Evolutionary conservation across 164 flowering plant genomes (phyloP), one percentile per base, ranked within the genome.

Genomic region (Warburgia ugandensis): DNA sequence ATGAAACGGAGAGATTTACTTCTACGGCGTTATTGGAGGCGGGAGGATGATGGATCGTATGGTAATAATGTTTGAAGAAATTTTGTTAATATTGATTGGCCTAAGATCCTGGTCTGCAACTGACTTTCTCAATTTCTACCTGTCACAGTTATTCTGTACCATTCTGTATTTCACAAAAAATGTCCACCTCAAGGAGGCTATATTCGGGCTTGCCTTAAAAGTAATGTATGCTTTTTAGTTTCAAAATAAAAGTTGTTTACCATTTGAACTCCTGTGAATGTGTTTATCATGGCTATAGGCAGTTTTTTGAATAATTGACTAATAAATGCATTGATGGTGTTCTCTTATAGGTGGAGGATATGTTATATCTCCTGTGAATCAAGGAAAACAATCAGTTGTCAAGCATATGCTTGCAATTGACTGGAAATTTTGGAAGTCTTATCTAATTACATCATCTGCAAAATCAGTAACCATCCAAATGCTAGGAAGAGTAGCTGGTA

Each of bases 11-110:
- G 97, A 81, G 97, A 91, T 68, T 55, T 91, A 21, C 60, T 91
- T 57, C 33, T 86, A 63, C 70, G 73, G 44, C 89, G 97, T 5
- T 84, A 84, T 55, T 91, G 97, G 97, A 84, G 96, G 72, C 74
- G 97, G 63, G 97, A 91, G 52, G 86, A 87, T 59, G 96, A 87
- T 64, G 97, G 97, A 44, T 82, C 97, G 62, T 90, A 90, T 67
- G 97, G 95, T 90, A 78, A 13, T 55, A 9, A 27, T 8, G 28
- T 62, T 16, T 29, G 8, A 33, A 54, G 25, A 14, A 40, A 30
- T n/a, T n/a, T n/a, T n/a, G n/a, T n/a, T n/a, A n/a, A n/a, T n/a
- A n/a, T n/a, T n/a, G n/a, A n/a, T n/a, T n/a, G n/a, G n/a, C n/a
- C n/a, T n/a, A n/a, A n/a, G n/a, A n/a, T n/a, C n/a, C n/a, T n/a